Base-by-base conservation (phyloP, 495 filamentous ascomycete genomes). In the Tuber calosporum region DNA sequence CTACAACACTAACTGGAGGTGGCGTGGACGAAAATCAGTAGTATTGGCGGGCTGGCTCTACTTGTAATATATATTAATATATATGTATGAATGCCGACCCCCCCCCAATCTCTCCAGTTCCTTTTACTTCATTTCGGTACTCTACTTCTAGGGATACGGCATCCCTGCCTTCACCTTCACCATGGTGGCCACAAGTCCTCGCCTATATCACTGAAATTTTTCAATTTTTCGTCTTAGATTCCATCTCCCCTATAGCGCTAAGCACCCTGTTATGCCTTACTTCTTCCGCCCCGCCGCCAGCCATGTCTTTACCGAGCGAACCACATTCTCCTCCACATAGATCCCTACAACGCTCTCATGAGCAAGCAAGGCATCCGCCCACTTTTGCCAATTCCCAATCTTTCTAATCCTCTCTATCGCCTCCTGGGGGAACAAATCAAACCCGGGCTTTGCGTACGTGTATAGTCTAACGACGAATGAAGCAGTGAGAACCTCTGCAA, bases 401-500 rank as follows among this genome's bases (percentile, higher is more conserved):
- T 83, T 79, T 69, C 87, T 82, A 26, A 91, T 79, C 68, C 84
- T 79, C 9, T 75, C 74, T 62, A 85, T 74, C 40, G 91, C 77
- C 53, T 82, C 82, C 30, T 85, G 77, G 6, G 89, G 86, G 9
- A 90, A 72, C 17, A 90, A 74, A 0, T 83, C 84, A 72, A 85
- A 72, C 6, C 85, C 85, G 17, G 85, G 81, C 79, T 87, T 87
- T 0, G 83, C 76, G 67, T 88, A 84, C 8, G 82, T 77, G 62
- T 88, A 82, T 26, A 90, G 76, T 19, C 91, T 86, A 20, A 93
- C 67, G 22, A 91, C 78, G 82, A 93, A 92, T 0, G 90, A 89
- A 0, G 89, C 92, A 0, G 87, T 88, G 66, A 85, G 75, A 83
- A 93, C 92, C 88, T 96, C 93, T 20, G 88, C 93, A 40, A 93